Evolutionary conservation across 2,329 filamentous ascomycete genomes (phyloP), one percentile per base, ranked within the genome.

Genomic region (Celoporthe dispersa): DNA sequence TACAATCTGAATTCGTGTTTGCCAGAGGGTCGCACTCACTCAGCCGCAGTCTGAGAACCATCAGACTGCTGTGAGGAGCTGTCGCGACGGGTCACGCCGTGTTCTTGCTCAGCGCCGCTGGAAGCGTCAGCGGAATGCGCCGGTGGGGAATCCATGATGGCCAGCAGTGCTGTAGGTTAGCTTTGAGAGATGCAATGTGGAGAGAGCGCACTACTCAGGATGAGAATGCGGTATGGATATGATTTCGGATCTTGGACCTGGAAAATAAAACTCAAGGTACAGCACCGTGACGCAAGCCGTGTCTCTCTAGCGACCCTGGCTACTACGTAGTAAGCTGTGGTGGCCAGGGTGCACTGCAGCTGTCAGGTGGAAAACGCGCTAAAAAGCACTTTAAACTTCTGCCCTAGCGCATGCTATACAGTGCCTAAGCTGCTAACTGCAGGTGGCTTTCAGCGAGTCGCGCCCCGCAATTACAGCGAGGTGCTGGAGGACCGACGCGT

Each of bases 1-100:
- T 33, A 11, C 25, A 74, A 62, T 7, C 44, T 8, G 4, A 22
- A 12, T 6, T 25, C 33, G n/a, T n/a, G n/a, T n/a, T n/a, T 3
- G 5, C 33, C 6, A 35, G n/a, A 16, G 37, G 9, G 22, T 41
- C 11, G 7, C n/a, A 19, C 81, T 70, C 83, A 92, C 88, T 93
- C 91, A 71, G 88, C 90, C 41, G 91, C 91, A 22, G 91, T 94
- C 75, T 93, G 91, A 1, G 91, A 93, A 68, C 86, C 83, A 63
- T 90, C 84, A 0, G 88, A 89, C n/a, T 83, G 81, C 67, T 88
- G 88, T 41, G 88, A 90, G 74, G 88, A 85, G 81, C 88, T 90
- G 71, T 86, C 84, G 73, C 82, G 87, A 73, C 88, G 87, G 41
- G 81, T 75, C 7, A 76, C 71, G 37, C 76, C 67, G 2, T 75